phyloP scores from a whole-genome alignment of 345 rosid genomes.

The Triadica sebifera region DNA sequence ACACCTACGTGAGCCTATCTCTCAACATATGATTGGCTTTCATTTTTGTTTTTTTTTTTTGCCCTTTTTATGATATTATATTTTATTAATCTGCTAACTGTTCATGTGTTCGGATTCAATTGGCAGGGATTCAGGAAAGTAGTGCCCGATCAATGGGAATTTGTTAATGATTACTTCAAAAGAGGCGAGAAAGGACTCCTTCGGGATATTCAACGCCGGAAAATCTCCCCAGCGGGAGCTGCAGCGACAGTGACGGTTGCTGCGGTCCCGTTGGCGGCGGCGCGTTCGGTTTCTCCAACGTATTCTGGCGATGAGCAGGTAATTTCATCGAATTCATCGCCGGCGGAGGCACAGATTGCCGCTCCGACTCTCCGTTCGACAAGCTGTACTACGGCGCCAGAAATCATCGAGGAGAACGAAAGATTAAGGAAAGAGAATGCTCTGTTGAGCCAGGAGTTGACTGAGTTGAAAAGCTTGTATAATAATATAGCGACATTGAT shows the following conservation, averaged over 20 bases:
- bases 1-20: conserved; percentile 68
- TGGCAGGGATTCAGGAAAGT: conserved; percentile 86
- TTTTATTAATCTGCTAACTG: not conserved
- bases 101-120: not conserved
- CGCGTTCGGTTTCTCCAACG: not conserved
- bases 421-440: conserved; percentile 66
- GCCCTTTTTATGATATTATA: not conserved
- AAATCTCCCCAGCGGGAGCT: conserved; percentile 43
- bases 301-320: conserved; percentile 51
- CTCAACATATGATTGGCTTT: not conserved
- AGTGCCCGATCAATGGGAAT: conserved; percentile 96
- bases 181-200: conserved; percentile 76
- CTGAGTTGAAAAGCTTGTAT: conserved; percentile 63
- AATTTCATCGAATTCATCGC: conserved; percentile 64
- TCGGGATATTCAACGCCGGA: conserved; percentile 84
- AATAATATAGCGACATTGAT: conserved; percentile 57
- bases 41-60: not conserved
- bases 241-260: conserved; percentile 26
- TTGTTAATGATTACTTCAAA: conserved; percentile 70
- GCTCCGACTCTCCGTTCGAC: conserved; percentile 36
- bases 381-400: conserved; percentile 69
- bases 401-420: conserved; percentile 80
- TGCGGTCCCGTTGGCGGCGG: conserved; percentile 10
- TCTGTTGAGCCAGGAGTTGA: conserved; percentile 62
- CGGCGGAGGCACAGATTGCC: conserved; percentile 23